phyloP scores from a whole-genome alignment of 495 filamentous ascomycete species.

The Penicillium nucicola region DNA sequence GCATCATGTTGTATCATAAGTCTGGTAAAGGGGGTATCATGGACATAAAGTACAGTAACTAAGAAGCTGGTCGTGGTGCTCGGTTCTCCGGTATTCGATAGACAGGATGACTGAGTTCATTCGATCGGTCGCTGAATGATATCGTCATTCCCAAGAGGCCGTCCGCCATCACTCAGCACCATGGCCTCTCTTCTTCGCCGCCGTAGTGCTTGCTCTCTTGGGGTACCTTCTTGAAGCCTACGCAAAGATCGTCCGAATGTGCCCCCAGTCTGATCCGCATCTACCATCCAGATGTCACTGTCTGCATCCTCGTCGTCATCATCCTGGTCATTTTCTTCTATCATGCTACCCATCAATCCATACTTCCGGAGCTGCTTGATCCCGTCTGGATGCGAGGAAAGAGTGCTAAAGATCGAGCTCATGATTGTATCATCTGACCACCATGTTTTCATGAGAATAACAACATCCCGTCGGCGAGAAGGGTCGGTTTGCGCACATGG shows the following conservation, averaged over 20 bases:
- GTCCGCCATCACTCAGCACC: slow-evolving; percentile 50
- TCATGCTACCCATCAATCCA: slow-evolving; percentile 42
- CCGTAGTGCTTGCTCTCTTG: slow-evolving; percentile 48
- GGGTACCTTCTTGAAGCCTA: slow-evolving; percentile 41
- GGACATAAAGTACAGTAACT: slow-evolving; percentile 13
- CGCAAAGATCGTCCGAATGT: slow-evolving; percentile 25
- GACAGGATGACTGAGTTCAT: not conserved
- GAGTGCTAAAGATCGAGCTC: slow-evolving; percentile 39
- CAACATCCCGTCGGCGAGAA: slow-evolving; percentile 38
- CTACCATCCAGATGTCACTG: slow-evolving; percentile 51
- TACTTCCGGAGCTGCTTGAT: slow-evolving; percentile 42
- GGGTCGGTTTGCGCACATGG: slow-evolving; percentile 36
- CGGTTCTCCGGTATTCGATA: not conserved
- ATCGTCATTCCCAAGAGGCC: slow-evolving; percentile 45
- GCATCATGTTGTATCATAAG: slow-evolving; percentile 13
- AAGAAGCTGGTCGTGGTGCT: not conserved
- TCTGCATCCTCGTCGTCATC: slow-evolving; percentile 46
- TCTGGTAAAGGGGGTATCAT: slow-evolving; percentile 23
- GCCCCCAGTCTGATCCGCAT: slow-evolving; percentile 46
- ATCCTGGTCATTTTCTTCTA: slow-evolving; percentile 44
- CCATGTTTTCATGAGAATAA: slow-evolving; percentile 46
- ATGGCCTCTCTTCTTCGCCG: slow-evolving; percentile 53
- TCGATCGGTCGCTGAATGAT: slow-evolving; percentile 46
- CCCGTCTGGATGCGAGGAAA: slow-evolving; percentile 31
- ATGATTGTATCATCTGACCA: slow-evolving; percentile 45